Evolutionary conservation across 2,329 filamentous ascomycete genomes (phyloP), one percentile per base, ranked within the genome.

Genomic region (Colletotrichum limetticola): DNA sequence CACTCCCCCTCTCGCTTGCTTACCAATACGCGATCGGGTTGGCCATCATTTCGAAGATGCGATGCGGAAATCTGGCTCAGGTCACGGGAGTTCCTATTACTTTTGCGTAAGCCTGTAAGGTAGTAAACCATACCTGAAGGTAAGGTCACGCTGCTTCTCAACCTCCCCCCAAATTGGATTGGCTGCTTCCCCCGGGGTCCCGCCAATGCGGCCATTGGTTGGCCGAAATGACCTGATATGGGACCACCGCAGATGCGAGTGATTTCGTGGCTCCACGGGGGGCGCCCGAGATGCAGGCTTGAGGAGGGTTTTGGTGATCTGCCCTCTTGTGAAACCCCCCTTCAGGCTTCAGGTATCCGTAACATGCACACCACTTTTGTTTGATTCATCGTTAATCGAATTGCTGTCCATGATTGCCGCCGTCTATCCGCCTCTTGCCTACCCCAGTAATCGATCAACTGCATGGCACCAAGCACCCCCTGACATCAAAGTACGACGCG

Each of bases 201-300:
- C 53, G 49, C 61, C 57, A 63, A 73, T 66, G 61, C 49, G 37
- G 71, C 71, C 71, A 73, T 66, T 71, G 71, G 61, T 58, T 66
- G 52, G 67, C 67, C 16, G 42, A 57, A 71, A 71, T 73, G 71
- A 63, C 49, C 67, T 66, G 71, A 62, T 66, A 66, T 71, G 56
- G 71, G 30, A 62, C 61, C 56, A 66, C 55, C 35, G 30, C 57
- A 62, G 67, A 53, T 71, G 61, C 67, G 46, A 49, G 56, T 66
- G 46, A 59, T 66, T 62, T 66, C 55, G 62, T 71, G n/a, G 53
- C 65, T 70, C 66, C 66, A 70, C 35, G 52, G 37, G 59, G 30
- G 66, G 14, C 2, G 37, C 68, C 30, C 58, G 32, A 11, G 42
- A 59, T 35, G 53, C 65, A 63, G 28, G 49, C 14, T 28, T 46